These are phyloP conservation scores for Apophysomyces variabilis DNA, from an alignment of 371 early-diverging fungal species.

Conservation along the genomic window DNA sequence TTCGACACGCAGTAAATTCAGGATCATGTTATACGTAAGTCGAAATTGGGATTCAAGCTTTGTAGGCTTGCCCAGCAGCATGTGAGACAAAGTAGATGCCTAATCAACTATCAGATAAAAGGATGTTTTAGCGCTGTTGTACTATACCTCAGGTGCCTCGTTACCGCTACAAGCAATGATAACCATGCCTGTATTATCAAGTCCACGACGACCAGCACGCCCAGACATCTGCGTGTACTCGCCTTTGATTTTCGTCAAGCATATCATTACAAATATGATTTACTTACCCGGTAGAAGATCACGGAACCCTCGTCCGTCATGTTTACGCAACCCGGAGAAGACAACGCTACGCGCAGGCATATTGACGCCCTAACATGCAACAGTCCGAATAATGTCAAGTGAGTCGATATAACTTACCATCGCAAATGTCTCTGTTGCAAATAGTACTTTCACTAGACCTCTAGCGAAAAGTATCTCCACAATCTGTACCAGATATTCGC, in stretches of 20 bases:
- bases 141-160: conserved; percentile 64
- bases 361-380: conserved; percentile 85
- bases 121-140: neutral
- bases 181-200: conserved; percentile 95
- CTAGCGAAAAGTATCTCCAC: conserved; percentile 97
- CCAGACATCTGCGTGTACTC: conserved; percentile 99
- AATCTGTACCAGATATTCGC: conserved; percentile 48
- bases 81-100: conserved; percentile 64
- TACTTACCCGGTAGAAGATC: conserved; percentile 76
- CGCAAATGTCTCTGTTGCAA: conserved; percentile 60
- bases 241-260: conserved; percentile 44
- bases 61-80: conserved; percentile 90
- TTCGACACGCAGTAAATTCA: conserved; percentile 97
- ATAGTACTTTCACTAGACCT: conserved; percentile 87
- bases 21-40: conserved; percentile 98
- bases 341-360: conserved; percentile 98
- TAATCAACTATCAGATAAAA: conserved; percentile 15
- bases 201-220: conserved; percentile 97
- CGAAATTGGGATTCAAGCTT: conserved; percentile 97
- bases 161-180: conserved; percentile 83
- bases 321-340: conserved; percentile 92
- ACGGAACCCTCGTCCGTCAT: conserved; percentile 88
- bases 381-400: neutral
- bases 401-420: conserved; percentile 34
- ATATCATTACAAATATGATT: neutral